Evolutionary conservation across 1,139 yeast genomes (phyloP).

Genomic region (Taiozyma onychis): DNA sequence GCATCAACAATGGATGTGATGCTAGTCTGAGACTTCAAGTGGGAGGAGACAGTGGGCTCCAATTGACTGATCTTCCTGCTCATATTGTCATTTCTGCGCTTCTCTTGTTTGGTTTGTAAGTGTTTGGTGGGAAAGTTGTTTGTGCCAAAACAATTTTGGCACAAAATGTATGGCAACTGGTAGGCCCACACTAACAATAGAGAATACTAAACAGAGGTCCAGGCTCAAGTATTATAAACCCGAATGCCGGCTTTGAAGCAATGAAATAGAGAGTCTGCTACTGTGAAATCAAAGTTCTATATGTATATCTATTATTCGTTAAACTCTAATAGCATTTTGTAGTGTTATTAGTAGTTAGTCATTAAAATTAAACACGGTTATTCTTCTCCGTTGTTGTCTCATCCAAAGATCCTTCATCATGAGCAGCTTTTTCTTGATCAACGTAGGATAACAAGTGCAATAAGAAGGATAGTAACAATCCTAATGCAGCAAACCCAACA

Average conservation of each 20-base stretch:
- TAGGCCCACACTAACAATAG: background rate
- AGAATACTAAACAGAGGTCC: no score
- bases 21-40: constrained; percentile 23
- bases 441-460: constrained; percentile 8
- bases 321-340: background rate
- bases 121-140: background rate
- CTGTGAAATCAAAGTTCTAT: no score
- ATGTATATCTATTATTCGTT: background rate
- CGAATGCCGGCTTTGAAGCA: no score
- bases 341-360: background rate
- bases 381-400: background rate
- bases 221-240: no score
- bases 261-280: no score
- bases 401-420: background rate
- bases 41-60: constrained; percentile 1
- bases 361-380: background rate
- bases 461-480: constrained; percentile 12
- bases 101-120: background rate
- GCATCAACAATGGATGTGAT: constrained; percentile 28
- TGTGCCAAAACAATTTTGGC: background rate
- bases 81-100: background rate
- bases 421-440: background rate
- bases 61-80: background rate
- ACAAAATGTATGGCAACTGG: background rate
- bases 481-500: constrained; percentile 25